Conservation (phyloP, 1,139 yeast genomes). For the Geotrichum restrictum region DNA sequence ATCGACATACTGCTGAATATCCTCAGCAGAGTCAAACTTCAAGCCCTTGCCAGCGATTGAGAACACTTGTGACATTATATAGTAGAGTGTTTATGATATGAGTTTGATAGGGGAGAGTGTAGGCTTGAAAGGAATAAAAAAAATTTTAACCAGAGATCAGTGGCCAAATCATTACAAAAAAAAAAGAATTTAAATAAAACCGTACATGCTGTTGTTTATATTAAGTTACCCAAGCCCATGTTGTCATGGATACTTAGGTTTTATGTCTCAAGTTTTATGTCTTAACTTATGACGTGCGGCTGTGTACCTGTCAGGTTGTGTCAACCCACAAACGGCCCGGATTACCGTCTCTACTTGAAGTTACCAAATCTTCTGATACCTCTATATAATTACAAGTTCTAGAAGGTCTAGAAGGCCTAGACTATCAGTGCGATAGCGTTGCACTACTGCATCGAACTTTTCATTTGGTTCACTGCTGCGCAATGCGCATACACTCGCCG, state of each 20-base stretch:
- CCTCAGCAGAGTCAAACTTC: slow-evolving; percentile 67
- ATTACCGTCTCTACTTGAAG: too few relatives aligned
- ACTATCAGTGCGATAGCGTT: too few relatives aligned
- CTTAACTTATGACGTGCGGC: too few relatives aligned
- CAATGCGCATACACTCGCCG: too few relatives aligned
- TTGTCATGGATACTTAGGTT: slow-evolving; percentile 3
- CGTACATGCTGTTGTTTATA: background rate
- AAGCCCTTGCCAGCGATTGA: slow-evolving; percentile 74
- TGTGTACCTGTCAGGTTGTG: too few relatives aligned
- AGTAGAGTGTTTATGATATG: too few relatives aligned
- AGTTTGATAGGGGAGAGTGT: background rate
- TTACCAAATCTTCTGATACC: too few relatives aligned
- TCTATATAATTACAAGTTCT: too few relatives aligned
- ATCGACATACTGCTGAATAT: slow-evolving; percentile 60
- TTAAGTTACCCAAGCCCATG: background rate
- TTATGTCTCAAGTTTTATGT: background rate
- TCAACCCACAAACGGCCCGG: too few relatives aligned
- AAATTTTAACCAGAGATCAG: slow-evolving; percentile 5
- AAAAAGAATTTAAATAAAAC: background rate
- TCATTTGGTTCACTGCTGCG: too few relatives aligned
- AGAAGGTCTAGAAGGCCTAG: too few relatives aligned
- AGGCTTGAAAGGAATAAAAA: background rate
- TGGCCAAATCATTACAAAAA: slow-evolving; percentile 1
- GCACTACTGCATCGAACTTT: too few relatives aligned
- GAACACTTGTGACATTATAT: slow-evolving; percentile 25